Conservation (phyloP, 768 basidiomycete genomes). For the Hydnomerulius pinastri region DNA sequence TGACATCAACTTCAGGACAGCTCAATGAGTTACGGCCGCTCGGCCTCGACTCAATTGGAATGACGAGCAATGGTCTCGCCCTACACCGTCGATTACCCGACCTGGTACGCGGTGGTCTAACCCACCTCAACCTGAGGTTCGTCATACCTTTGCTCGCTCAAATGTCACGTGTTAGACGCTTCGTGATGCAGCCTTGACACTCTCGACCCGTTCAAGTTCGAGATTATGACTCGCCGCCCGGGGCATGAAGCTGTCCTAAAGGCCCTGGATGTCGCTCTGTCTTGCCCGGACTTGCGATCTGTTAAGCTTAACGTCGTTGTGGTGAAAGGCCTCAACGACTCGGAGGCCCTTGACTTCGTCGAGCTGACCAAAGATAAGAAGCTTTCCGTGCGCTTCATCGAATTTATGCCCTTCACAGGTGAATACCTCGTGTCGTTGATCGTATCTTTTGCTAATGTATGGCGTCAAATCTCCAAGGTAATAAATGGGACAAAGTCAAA, state of each 20-base stretch:
- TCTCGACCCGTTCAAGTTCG: conserved; percentile 83
- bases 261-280: conserved; percentile 63
- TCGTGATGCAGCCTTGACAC: conserved; percentile 69
- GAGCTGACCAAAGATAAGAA: conserved; percentile 65
- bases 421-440: conserved; percentile 12
- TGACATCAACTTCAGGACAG: conserved; percentile 42
- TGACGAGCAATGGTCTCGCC: conserved; percentile 84
- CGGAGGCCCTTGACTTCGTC: conserved; percentile 79
- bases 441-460: conserved; percentile 3
- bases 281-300: conserved; percentile 48
- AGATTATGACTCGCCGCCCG: conserved; percentile 78
- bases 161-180: not conserved
- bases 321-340: conserved; percentile 77
- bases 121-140: conserved; percentile 72
- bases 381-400: conserved; percentile 83
- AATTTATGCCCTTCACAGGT: conserved; percentile 95
- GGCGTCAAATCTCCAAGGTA: conserved; percentile 48
- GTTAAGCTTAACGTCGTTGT: conserved; percentile 88
- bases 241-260: conserved; percentile 78
- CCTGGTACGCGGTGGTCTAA: conserved; percentile 69
- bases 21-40: conserved; percentile 59
- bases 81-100: conserved; percentile 72
- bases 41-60: conserved; percentile 75
- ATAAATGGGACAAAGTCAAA: conserved; percentile 81
- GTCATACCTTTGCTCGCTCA: conserved; percentile 2